Evolutionary conservation across 2,329 filamentous ascomycete species (phyloP), one percentile per base, ranked within the genome.

Genomic region (Lasiodiplodia gonubiensis): DNA sequence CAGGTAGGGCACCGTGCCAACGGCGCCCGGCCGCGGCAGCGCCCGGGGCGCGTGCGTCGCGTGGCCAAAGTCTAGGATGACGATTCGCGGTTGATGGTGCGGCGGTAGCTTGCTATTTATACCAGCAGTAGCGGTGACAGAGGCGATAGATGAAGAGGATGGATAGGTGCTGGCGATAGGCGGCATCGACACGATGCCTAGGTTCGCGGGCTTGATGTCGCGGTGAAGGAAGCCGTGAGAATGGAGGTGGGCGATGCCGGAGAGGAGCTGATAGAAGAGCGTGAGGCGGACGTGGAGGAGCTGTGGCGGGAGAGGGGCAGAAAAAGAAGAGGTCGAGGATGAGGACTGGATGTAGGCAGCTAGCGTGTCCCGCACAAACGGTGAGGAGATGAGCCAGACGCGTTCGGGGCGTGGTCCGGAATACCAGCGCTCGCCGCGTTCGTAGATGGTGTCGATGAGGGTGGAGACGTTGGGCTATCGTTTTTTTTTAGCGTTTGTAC

Each of bases 151-250:
- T 2, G 21, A 59, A 18, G 51, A 18, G 16, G 25, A 27, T n/a
- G 30, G 27, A 3, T 39, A 16, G 21, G 5, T 12, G 46, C 7
- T 23, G 7, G n/a, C n/a, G n/a, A 27, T 16, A 18, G 52, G 14
- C 27, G 25, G 25, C 7, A 35, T 27, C 2, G 54, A 42, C 4
- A 55, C 42, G 23, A 68, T 25, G n/a, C 64, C 65, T 2, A 68
- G 25, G 57, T 68, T 68, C 3, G 64, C 67, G n/a, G 64, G 64
- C 54, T 68, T 68, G 42, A 68, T 68, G 49, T 68, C 67, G 52
- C 67, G 65, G 57, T 68, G 67, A 35, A 68, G 52, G 42, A 54
- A 68, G 27, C 55, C 48, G 30, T 68, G 64, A 18, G 35, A 23
- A 33, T 68, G 67, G 33, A 68, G 65, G 53, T 52, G 67, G 27